phyloP scores from a whole-genome alignment of 306 rosid species.

The Trichosanthes cucumerina region DNA sequence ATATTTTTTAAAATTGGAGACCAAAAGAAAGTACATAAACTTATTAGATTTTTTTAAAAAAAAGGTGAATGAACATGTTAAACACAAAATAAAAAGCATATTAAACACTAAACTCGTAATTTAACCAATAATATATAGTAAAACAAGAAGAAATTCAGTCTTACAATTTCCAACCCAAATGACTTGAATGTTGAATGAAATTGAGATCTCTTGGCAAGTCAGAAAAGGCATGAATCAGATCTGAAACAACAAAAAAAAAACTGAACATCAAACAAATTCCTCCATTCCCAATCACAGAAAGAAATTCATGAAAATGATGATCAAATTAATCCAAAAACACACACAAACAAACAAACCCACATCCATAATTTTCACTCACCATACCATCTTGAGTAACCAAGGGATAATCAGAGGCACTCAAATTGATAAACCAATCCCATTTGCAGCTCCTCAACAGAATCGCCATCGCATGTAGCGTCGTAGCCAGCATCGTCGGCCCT shows the following conservation, averaged over 20 bases:
- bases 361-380: slow-evolving; percentile 64
- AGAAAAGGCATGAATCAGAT: slow-evolving; percentile 72
- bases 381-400: slow-evolving; percentile 93
- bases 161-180: slow-evolving; percentile 84
- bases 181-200: slow-evolving; percentile 79
- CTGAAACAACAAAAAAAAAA: slow-evolving; percentile 20
- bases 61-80: no score
- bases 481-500: slow-evolving; percentile 95
- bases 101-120: no score
- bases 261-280: background rate
- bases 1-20: no score
- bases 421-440: slow-evolving; percentile 96
- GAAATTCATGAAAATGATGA: background rate
- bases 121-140: no score
- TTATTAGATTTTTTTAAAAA: no score
- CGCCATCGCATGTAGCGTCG: slow-evolving; percentile 81
- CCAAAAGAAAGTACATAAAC: no score
- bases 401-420: slow-evolving; percentile 93
- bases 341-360: background rate
- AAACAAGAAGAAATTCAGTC: background rate
- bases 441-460: slow-evolving; percentile 46
- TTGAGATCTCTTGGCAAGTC: slow-evolving; percentile 64
- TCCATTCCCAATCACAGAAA: background rate
- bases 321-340: background rate
- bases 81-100: no score